Percentiles rank a stretch among this genome's conserved stretches.
Conservation (phyloP, 1,284 basidiomycete species). For the Rhizoctonia solani region DNA sequence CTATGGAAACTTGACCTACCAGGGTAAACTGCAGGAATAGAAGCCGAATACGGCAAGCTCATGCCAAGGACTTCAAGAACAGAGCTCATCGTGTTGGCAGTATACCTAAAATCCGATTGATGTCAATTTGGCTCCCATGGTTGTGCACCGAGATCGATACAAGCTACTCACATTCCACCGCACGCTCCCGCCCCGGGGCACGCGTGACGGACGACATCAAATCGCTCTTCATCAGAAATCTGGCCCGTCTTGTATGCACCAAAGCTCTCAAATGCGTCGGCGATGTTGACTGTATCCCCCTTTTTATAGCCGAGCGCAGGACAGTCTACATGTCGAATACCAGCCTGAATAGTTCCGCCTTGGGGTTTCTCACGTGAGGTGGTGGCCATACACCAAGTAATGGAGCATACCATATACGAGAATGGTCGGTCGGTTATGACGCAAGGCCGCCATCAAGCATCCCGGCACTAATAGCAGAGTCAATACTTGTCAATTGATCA, state of each 20-base stretch:
- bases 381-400: neutral
- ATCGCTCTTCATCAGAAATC: constrained; percentile 74
- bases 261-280: constrained; percentile 81
- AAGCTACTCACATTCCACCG: constrained; percentile 82
- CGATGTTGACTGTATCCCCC: constrained; percentile 80
- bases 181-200: constrained; percentile 79
- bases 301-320: constrained; percentile 75
- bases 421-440: constrained; percentile 84
- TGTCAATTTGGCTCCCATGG: neutral
- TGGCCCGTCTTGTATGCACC: constrained; percentile 77
- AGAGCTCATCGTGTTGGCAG: constrained; percentile 88
- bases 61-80: constrained; percentile 90
- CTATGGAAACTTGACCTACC: constrained; percentile 48
- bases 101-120: constrained; percentile 39
- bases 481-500: neutral
- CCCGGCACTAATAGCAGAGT: constrained; percentile 64
- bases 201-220: constrained; percentile 79
- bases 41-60: constrained; percentile 87
- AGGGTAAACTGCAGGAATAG: constrained; percentile 78
- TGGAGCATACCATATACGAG: constrained; percentile 64
- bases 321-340: constrained; percentile 75
- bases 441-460: constrained; percentile 79
- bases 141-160: constrained; percentile 43
- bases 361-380: neutral
- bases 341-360: constrained; percentile 68